A percentile compares a stretch with the other conserved stretches of the same genome.
Conservation (phyloP, 352 stramenopile genomes). For the Stramenopiles sp. region DNA sequence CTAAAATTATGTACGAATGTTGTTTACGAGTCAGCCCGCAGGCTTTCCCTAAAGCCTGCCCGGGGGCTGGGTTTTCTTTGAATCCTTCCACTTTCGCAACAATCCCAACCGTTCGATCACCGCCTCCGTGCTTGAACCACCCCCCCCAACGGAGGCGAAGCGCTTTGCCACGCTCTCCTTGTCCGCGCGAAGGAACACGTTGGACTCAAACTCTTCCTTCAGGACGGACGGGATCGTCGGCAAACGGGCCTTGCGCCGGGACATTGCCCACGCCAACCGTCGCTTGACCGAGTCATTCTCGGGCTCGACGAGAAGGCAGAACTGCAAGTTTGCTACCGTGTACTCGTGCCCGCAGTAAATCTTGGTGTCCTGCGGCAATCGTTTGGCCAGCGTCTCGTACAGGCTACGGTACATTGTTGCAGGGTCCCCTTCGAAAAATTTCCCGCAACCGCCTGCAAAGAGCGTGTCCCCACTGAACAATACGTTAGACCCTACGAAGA, state of each 20-base stretch:
- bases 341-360: conserved; percentile 34
- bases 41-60: no score
- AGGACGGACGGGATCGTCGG: not conserved
- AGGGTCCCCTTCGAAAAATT: not conserved
- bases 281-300: conserved; percentile 15
- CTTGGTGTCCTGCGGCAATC: conserved; percentile 21
- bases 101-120: no score
- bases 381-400: not conserved
- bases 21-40: no score
- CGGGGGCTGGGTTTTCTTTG: no score
- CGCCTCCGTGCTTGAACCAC: no score
- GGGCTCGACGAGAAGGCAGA: conserved; percentile 26
- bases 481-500: not conserved
- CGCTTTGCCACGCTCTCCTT: no score
- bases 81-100: no score
- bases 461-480: not conserved
- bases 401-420: not conserved
- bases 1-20: no score
- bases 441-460: not conserved
- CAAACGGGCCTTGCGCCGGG: not conserved
- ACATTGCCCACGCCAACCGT: not conserved
- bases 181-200: not conserved
- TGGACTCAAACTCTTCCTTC: not conserved
- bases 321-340: conserved; percentile 29
- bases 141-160: no score